Evolutionary conservation across 2,329 filamentous ascomycete species (phyloP), one percentile per base, ranked within the genome.

Genomic region (Colletotrichum eleusines): DNA sequence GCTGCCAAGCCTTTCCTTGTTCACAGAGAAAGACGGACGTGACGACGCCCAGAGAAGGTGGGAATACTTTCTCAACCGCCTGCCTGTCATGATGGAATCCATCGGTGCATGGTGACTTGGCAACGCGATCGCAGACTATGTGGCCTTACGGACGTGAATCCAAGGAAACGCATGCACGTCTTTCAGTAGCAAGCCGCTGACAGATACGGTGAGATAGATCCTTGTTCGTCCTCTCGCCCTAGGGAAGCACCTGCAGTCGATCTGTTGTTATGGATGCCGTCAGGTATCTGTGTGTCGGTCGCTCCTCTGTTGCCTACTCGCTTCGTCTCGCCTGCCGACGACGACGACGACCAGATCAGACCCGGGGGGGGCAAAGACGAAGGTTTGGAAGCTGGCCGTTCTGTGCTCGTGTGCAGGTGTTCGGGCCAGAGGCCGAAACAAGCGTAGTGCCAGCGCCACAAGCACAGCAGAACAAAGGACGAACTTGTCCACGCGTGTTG

Each of bases 91-190:
- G 58, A 40, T 71, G 51, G 68, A 58, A 64, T 58, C 44, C 59
- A 20, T 54, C 58, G 53, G 64, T 68, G 53, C 64, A 67, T 54
- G 35, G 20, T 71, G 64, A 63, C 58, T 68, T 71, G 68, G 64
- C 68, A 53, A 31, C 40, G 46, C 59, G 58, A 58, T 40, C 12
- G 20, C 57, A 50, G 50, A 26, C 57, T 51, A 20, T 63, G 46
- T 20, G 48, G 46, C 26, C 48, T 51, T 51, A 51, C 14, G 26
- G 48, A 51, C 5, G 54, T 23, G 35, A 23, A 58, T 18, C 14
- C 38, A 40, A 16, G 18, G n/a, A 35, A 11, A 26, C 42, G 26
- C 40, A 33, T 7, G 31, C 31, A 33, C 31, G 31, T 33, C n/a
- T n/a, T n/a, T n/a, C n/a, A 48, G 28, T 14, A 35, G 46, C 46